A percentile compares a stretch with the other conserved stretches of the same genome.
These are phyloP conservation scores for Amphichorda felina DNA, from an alignment of 2,329 filamentous ascomycete genomes.

Conservation along the genomic window DNA sequence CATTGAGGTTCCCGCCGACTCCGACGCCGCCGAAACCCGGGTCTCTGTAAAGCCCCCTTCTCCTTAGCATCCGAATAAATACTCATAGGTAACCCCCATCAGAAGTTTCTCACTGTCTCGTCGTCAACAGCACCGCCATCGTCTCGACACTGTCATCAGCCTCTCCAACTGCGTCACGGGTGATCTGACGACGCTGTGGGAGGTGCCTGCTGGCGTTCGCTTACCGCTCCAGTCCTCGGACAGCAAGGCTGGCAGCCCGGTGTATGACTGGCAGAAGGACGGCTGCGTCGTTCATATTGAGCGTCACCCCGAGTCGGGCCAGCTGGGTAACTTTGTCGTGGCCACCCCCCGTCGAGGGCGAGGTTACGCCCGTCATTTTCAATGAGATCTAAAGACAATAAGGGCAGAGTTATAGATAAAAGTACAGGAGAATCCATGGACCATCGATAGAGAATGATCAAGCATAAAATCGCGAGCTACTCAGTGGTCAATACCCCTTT, in stretches of 20 bases:
- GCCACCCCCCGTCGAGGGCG: slow-evolving; percentile 27
- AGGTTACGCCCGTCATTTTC: slow-evolving; percentile 35
- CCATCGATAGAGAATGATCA: too few species aligned
- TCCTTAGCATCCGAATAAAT: too few species aligned
- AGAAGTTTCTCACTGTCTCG: slow-evolving; percentile 53
- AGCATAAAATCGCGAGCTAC: too few species aligned
- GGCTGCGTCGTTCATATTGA: slow-evolving; percentile 48
- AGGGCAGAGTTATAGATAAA: too few species aligned
- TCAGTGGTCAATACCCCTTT: too few species aligned
- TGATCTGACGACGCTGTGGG: slow-evolving; percentile 39
- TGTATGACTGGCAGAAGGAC: slow-evolving; percentile 58
- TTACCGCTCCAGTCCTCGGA: slow-evolving; percentile 57
- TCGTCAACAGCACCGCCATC: slow-evolving; percentile 39
- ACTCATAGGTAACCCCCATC: too few species aligned
- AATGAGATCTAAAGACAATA: slow-evolving; percentile 16
- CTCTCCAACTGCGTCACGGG: slow-evolving; percentile 44
- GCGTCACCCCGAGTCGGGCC: slow-evolving; percentile 47
- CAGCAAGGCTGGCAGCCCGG: slow-evolving; percentile 49
- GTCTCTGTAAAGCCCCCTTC: neutral
- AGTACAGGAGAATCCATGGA: too few species aligned
- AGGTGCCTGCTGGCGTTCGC: slow-evolving; percentile 50
- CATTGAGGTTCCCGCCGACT: slow-evolving; percentile 23
- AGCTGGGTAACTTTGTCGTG: slow-evolving; percentile 35
- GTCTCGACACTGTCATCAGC: slow-evolving; percentile 50
- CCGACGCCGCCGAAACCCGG: slow-evolving; percentile 38